These are phyloP conservation scores for Camelina sativa DNA, from an alignment of 345 rosid species.

Conservation along the genomic window DNA sequence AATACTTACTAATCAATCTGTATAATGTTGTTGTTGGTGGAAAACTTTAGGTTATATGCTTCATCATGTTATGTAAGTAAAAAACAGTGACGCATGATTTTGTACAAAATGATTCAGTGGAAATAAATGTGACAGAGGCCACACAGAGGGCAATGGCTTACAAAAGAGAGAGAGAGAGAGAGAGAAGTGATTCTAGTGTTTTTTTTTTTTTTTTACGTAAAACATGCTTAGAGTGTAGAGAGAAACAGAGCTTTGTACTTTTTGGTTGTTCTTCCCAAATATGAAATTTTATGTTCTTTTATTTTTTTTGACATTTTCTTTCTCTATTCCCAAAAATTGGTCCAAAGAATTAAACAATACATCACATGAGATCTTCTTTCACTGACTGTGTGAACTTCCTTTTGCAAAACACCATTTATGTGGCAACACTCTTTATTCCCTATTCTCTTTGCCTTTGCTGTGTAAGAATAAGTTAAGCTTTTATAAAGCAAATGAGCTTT, in stretches of 20 bases:
- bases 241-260: slow-evolving; percentile 33
- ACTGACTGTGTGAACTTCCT: slow-evolving; percentile 23
- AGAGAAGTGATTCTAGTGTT: slow-evolving; percentile 1
- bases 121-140: slow-evolving; percentile 17
- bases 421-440: slow-evolving; percentile 39
- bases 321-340: slow-evolving; percentile 31
- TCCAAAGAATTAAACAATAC: slow-evolving; percentile 41
- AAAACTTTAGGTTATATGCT: neutral
- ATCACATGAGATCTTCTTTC: slow-evolving; percentile 27
- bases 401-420: slow-evolving; percentile 26
- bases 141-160: slow-evolving; percentile 25
- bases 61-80: neutral
- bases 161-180: slow-evolving; percentile 37
- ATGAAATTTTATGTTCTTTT: slow-evolving; percentile 15
- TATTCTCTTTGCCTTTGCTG: slow-evolving; percentile 36
- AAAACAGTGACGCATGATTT: slow-evolving; percentile 7
- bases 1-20: neutral
- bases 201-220: slow-evolving; percentile 8
- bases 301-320: slow-evolving; percentile 12
- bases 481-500: slow-evolving; percentile 27
- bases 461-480: slow-evolving; percentile 34
- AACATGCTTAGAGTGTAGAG: slow-evolving; percentile 32
- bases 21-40: neutral
- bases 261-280: slow-evolving; percentile 28
- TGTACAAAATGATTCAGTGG: slow-evolving; percentile 26